A percentile compares a stretch with the other conserved stretches of the same genome.
Evolutionary conservation across 495 filamentous ascomycete genomes (phyloP).

Genomic region (Penicillium malachiteum): DNA sequence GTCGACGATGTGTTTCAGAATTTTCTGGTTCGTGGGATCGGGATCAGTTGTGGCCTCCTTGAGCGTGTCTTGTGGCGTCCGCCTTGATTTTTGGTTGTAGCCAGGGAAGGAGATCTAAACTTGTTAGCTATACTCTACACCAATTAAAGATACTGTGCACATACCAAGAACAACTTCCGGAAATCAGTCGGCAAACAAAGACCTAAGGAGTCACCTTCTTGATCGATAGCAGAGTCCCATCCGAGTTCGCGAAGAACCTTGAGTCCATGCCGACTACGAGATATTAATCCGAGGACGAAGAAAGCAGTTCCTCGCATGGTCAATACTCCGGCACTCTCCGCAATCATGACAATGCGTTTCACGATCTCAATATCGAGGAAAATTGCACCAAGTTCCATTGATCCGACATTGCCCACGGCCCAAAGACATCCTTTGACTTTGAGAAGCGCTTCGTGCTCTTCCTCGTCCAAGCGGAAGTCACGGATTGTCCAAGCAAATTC

Average conservation of each 20-base stretch:
- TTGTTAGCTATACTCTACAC: slow-evolving; percentile 7
- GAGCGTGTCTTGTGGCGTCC: slow-evolving; percentile 38
- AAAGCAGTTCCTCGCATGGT: slow-evolving; percentile 93
- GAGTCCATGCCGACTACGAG: slow-evolving; percentile 85
- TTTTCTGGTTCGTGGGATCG: slow-evolving; percentile 67
- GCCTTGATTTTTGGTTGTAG: slow-evolving; percentile 34
- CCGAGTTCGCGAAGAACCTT: slow-evolving; percentile 82
- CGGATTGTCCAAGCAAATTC: slow-evolving; percentile 87
- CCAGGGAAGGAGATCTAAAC: slow-evolving; percentile 39
- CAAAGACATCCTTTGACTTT: slow-evolving; percentile 97
- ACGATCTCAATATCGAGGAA: slow-evolving; percentile 89
- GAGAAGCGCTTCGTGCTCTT: slow-evolving; percentile 82
- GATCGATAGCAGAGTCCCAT: slow-evolving; percentile 89
- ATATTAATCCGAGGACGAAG: slow-evolving; percentile 91
- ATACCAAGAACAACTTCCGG: slow-evolving; percentile 69
- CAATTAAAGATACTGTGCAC: slow-evolving; percentile 18
- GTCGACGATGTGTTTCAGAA: slow-evolving; percentile 77
- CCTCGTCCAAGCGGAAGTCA: slow-evolving; percentile 75
- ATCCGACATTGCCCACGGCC: slow-evolving; percentile 97
- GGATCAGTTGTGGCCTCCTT: slow-evolving; percentile 55
- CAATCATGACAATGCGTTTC: slow-evolving; percentile 79
- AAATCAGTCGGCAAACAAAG: slow-evolving; percentile 83
- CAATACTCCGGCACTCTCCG: slow-evolving; percentile 81
- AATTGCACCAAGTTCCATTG: slow-evolving; percentile 93
- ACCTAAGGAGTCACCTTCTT: slow-evolving; percentile 77